Base-by-base conservation (phyloP, 2,329 filamentous ascomycete genomes). In the Hypoxylon sp. region DNA sequence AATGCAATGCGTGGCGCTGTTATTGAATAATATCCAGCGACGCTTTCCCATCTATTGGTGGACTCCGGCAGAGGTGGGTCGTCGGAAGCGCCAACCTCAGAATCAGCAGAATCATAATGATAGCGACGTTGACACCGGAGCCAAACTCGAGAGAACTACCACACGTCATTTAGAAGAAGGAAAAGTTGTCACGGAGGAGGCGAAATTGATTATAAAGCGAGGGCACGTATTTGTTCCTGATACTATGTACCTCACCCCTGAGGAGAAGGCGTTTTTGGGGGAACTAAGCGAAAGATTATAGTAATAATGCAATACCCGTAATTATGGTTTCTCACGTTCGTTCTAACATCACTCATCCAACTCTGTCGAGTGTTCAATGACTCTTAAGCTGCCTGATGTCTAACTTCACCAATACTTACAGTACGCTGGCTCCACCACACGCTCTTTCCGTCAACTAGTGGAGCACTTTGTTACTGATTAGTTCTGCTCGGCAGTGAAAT, bases 21-120 rank as follows among this genome's bases (percentile, higher is more conserved):
- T 92, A 5, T 73, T 93, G 65, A 93, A 93, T 74, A 94, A 94
- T 68, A 80, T 93, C 2, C 87, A 91, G 75, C 83, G 90, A 8
- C 83, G 84, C 17, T 94, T 88, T 68, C 92, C 92, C 0, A 70
- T 87, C 1, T 93, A 92, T 76, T 94, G 91, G 91, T 93, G 88
- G 88, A 86, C 87, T 1, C 82, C 86, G 0, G 78, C 74, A 31
- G 76, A 80, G 33, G 58, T 70, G 19, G 65, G 68, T 22, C 58
- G 31, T 5, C 44, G 61, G 1, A 48, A 53, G 61, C 52, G 59
- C 29, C 42, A 50, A 33, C 63, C 14, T n/a, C 29, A 19, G n/a
- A 22, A 42, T 26, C 54, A 66, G n/a, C 24, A 56, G 17, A 60
- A 24, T 22, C 51, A 47, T 11, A 68, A 53, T 35, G 65, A 68